phyloP scores from a whole-genome alignment of 2,329 filamentous ascomycete species.

The Fusarium solani-melongenae region DNA sequence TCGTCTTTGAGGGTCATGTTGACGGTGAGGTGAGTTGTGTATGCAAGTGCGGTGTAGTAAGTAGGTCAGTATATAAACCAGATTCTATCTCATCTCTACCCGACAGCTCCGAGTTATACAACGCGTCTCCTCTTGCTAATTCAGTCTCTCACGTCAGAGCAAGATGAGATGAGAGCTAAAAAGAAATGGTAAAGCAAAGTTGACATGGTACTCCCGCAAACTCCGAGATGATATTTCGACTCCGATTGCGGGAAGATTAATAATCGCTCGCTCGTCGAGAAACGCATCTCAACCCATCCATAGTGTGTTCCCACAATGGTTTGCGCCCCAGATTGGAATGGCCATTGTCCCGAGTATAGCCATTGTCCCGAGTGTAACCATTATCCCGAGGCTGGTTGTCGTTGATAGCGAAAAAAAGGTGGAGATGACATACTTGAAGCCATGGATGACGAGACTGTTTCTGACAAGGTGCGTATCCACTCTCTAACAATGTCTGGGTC shows the following conservation, averaged over 20 bases:
- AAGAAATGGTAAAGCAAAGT: neutral
- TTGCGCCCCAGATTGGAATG: neutral
- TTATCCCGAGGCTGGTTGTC: neutral
- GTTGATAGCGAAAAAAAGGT: neutral
- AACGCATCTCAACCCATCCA: neutral
- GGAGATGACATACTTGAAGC: neutral
- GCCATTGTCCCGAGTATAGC: neutral
- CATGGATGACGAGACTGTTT: neutral
- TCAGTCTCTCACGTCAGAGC: neutral
- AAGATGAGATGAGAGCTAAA: neutral
- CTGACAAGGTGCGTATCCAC: neutral
- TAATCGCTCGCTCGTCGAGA: neutral
- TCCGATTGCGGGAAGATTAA: neutral
- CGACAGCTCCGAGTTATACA: neutral
- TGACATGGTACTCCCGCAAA: neutral
- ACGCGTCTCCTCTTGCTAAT: neutral
- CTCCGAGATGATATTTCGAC: neutral
- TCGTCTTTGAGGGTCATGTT: conserved; percentile 49
- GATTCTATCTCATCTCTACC: neutral
- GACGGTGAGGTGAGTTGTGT: neutral
- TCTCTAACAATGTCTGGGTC: neutral
- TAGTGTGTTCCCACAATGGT: neutral
- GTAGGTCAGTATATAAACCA: neutral
- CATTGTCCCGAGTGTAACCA: no score
- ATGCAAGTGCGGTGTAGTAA: neutral